Evolutionary conservation across 306 rosid genomes (phyloP).

Genomic region (Arachis hypogaea): DNA sequence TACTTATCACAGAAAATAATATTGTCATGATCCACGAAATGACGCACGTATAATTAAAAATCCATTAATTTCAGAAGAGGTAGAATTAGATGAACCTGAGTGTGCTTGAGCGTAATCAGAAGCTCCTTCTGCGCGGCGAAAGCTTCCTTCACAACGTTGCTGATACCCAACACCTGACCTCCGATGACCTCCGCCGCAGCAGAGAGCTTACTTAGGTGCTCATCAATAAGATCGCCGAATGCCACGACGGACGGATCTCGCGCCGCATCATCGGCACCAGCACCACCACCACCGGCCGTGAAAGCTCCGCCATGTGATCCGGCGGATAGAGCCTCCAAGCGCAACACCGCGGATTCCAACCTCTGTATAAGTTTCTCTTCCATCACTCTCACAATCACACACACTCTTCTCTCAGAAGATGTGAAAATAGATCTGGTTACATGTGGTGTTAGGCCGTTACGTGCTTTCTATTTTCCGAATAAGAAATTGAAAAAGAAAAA

Average conservation of each 20-base stretch:
- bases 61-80: constrained; percentile 10
- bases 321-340: constrained; percentile 67
- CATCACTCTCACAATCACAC: constrained; percentile 45
- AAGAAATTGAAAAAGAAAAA: constrained; percentile 3
- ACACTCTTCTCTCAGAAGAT: constrained; percentile 14
- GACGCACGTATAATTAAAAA: constrained; percentile 21
- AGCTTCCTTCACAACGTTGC: constrained; percentile 64
- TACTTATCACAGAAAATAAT: background rate
- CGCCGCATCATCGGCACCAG: constrained; percentile 31
- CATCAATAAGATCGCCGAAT: constrained; percentile 63
- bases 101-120: constrained; percentile 61
- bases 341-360: constrained; percentile 84
- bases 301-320: constrained; percentile 38
- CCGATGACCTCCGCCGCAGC: constrained; percentile 82
- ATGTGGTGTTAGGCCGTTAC: constrained; percentile 40
- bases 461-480: background rate
- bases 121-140: constrained; percentile 74
- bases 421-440: constrained; percentile 48
- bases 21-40: background rate
- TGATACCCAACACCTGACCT: constrained; percentile 67
- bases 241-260: constrained; percentile 72
- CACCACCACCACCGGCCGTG: constrained; percentile 27
- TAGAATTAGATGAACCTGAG: constrained; percentile 60
- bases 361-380: constrained; percentile 76
- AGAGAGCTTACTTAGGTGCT: constrained; percentile 54